Conservation (phyloP, 306 rosid species). For the Dalbergia oliveri region DNA sequence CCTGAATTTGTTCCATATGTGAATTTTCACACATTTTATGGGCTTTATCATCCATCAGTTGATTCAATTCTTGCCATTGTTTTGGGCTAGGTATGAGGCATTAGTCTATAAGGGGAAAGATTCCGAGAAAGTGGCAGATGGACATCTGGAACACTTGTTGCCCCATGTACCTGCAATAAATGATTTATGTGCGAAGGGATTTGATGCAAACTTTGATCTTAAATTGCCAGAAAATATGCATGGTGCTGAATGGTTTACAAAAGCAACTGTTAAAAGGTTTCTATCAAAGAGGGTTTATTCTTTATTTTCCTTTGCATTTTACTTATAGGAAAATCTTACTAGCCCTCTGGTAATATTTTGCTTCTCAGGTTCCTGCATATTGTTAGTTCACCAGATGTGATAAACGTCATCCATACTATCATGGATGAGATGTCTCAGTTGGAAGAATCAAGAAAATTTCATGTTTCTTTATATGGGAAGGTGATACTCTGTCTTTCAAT, state of each 20-base stretch:
- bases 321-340: constrained; percentile 5
- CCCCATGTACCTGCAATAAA: constrained; percentile 72
- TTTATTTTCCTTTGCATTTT: constrained; percentile 36
- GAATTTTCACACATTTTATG: constrained; percentile 19
- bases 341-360: constrained; percentile 42
- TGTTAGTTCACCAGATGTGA: constrained; percentile 70
- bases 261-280: constrained; percentile 82
- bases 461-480: constrained; percentile 85
- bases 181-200: constrained; percentile 64
- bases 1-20: constrained; percentile 15
- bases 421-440: constrained; percentile 86
- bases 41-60: too few species aligned
- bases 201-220: constrained; percentile 67
- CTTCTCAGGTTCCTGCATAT: constrained; percentile 74
- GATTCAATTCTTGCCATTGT: constrained; percentile 12
- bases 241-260: constrained; percentile 83
- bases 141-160: constrained; percentile 71
- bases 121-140: constrained; percentile 64
- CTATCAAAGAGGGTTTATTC: constrained; percentile 31
- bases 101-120: constrained; percentile 60
- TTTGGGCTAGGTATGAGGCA: constrained; percentile 73
- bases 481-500: constrained; percentile 57
- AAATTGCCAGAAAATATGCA: constrained; percentile 61
- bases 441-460: constrained; percentile 87
- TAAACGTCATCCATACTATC: constrained; percentile 50